phyloP scores from a whole-genome alignment of 1,139 yeast genomes.

The Kazachstania sp. region DNA sequence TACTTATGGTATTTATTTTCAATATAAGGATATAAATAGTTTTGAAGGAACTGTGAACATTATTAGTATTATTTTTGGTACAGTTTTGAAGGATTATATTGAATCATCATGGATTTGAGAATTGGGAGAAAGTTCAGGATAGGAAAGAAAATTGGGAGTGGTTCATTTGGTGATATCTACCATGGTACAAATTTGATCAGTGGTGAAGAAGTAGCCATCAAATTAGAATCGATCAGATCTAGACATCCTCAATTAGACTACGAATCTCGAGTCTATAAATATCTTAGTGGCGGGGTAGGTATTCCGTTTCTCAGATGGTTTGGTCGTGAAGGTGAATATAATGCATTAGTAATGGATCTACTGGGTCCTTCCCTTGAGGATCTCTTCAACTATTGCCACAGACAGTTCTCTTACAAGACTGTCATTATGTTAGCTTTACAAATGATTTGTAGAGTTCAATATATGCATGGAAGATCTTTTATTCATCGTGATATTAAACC shows the following conservation, averaged over 20 bases:
- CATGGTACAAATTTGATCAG: conserved; percentile 87
- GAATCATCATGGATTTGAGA: conserved; percentile 57
- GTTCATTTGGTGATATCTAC: conserved; percentile 95
- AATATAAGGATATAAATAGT: no score
- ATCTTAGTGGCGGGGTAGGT: conserved; percentile 94
- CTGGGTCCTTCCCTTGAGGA: conserved; percentile 95
- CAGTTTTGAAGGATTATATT: no score
- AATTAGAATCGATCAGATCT: conserved; percentile 80
- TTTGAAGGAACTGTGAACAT: no score
- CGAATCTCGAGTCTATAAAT: conserved; percentile 91
- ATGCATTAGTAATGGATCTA: conserved; percentile 93
- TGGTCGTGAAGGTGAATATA: conserved; percentile 93
- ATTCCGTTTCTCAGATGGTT: conserved; percentile 96
- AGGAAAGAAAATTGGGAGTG: conserved; percentile 94
- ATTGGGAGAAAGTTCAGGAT: conserved; percentile 93
- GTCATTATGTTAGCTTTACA: conserved; percentile 91
- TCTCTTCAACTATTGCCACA: conserved; percentile 87
- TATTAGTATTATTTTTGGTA: no score
- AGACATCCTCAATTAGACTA: conserved; percentile 96
- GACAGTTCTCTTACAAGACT: conserved; percentile 89
- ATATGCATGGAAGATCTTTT: conserved; percentile 90
- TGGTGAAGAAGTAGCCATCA: conserved; percentile 96
- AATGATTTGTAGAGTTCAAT: conserved; percentile 86
- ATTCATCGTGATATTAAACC: conserved; percentile 78
- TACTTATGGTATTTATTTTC: no score